Evolutionary conservation across 345 rosid genomes (phyloP).

Genomic region (Eutrema japonicum): DNA sequence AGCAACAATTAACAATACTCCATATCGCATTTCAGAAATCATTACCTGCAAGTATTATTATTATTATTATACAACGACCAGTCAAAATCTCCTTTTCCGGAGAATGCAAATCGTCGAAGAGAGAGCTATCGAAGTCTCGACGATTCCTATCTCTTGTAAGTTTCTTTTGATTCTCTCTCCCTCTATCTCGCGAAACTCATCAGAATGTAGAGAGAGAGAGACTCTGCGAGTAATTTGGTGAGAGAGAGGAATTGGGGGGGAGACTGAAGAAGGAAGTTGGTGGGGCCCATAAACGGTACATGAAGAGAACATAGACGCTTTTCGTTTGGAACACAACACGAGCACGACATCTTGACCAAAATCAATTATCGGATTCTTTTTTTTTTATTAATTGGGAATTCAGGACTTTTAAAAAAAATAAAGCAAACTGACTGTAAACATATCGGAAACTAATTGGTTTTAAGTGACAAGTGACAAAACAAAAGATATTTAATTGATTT

Average conservation of each 20-base stretch:
- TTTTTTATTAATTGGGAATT: not conserved
- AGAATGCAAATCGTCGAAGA: not conserved
- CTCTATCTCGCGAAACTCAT: slow-evolving; percentile 26
- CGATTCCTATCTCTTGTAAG: not conserved
- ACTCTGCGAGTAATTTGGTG: slow-evolving; percentile 6
- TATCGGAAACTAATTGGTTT: not conserved
- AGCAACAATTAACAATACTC: not conserved
- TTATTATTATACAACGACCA: not conserved
- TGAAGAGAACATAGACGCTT: slow-evolving; percentile 49
- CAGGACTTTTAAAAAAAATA: not conserved
- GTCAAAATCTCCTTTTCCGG: not conserved
- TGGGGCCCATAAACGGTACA: slow-evolving; percentile 42
- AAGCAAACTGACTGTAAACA: not conserved
- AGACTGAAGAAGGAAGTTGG: slow-evolving; percentile 27
- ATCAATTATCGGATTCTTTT: slow-evolving; percentile 15
- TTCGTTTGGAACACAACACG: slow-evolving; percentile 44
- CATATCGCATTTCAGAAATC: slow-evolving; percentile 23
- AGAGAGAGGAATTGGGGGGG: slow-evolving; percentile 19
- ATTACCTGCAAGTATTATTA: slow-evolving; percentile 26
- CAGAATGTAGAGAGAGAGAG: slow-evolving; percentile 15
- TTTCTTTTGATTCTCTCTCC: slow-evolving; percentile 22
- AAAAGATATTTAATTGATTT: not conserved
- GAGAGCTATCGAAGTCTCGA: not conserved
- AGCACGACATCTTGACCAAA: slow-evolving; percentile 45
- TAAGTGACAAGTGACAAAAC: not conserved